Conservation (phyloP, 129 eudicot species). For the Flaveria ramosissima region DNA sequence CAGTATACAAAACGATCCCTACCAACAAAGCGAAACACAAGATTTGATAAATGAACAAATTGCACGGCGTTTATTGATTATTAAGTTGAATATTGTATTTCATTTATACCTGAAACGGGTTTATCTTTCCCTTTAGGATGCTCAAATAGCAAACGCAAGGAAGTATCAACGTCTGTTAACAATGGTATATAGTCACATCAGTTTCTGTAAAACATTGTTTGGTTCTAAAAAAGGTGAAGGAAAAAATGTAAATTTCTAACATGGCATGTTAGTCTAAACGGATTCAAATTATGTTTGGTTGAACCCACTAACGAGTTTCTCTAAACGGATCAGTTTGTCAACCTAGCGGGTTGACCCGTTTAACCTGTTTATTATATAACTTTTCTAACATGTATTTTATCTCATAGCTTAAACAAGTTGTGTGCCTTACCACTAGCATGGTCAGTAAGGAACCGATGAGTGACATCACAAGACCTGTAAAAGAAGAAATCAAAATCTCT, state of each 20-base stretch:
- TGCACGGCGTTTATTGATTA: neutral
- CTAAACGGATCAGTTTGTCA: too few species aligned
- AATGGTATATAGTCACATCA: neutral
- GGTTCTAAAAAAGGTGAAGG: neutral
- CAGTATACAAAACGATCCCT: slow-evolving; percentile 56
- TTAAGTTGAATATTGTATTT: neutral
- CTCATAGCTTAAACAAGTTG: too few species aligned
- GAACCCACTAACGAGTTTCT: too few species aligned
- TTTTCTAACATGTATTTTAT: too few species aligned
- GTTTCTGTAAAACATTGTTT: neutral
- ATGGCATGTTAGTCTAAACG: too few species aligned
- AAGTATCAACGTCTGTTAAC: slow-evolving; percentile 80
- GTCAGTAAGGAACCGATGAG: slow-evolving; percentile 90
- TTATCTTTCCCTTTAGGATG: slow-evolving; percentile 59
- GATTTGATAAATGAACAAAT: slow-evolving; percentile 5
- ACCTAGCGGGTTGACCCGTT: neutral
- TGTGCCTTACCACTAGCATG: slow-evolving; percentile 75
- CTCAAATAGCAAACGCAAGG: slow-evolving; percentile 88
- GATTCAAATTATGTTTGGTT: too few species aligned
- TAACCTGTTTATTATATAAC: neutral
- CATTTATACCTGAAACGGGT: slow-evolving; percentile 57
- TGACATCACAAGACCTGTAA: slow-evolving; percentile 88
- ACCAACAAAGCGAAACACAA: slow-evolving; percentile 18
- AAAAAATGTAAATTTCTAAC: too few species aligned
- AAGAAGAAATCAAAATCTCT: slow-evolving; percentile 11